Conservation (phyloP, 345 rosid genomes). For the Moringa oleifera region DNA sequence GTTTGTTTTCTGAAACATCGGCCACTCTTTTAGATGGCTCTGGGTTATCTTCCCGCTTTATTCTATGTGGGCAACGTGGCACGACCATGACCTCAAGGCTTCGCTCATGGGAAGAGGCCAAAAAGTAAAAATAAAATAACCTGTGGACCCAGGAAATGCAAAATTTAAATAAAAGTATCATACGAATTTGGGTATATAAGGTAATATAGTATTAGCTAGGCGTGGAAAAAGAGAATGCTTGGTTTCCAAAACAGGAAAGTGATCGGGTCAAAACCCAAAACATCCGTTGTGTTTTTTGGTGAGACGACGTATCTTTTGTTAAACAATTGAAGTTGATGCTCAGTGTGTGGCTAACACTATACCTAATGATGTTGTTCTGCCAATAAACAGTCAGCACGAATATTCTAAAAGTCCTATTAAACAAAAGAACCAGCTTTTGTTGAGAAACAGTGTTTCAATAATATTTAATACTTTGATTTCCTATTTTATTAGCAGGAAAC, state of each 20-base stretch:
- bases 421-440: too few relatives aligned
- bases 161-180: background rate
- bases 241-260: constrained; percentile 16
- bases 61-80: constrained; percentile 45
- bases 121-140: constrained; percentile 4
- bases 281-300: background rate
- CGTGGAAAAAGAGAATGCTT: constrained; percentile 10
- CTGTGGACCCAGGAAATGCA: constrained; percentile 12
- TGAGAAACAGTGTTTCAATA: too few relatives aligned
- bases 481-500: too few relatives aligned
- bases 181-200: background rate
- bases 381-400: background rate
- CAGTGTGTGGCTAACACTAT: background rate
- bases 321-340: background rate
- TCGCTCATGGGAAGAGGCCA: constrained; percentile 2
- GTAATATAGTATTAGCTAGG: background rate
- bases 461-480: too few relatives aligned
- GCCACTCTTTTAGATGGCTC: constrained; percentile 21
- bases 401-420: too few relatives aligned
- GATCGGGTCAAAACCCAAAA: constrained; percentile 2
- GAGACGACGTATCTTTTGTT: too few relatives aligned
- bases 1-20: constrained; percentile 13
- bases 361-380: background rate
- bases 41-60: constrained; percentile 40
- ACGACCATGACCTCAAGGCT: constrained; percentile 25